Evolutionary conservation across 2,329 filamentous ascomycete species (phyloP), one percentile per base, ranked within the genome.

Genomic region (Alternaria postmessia): DNA sequence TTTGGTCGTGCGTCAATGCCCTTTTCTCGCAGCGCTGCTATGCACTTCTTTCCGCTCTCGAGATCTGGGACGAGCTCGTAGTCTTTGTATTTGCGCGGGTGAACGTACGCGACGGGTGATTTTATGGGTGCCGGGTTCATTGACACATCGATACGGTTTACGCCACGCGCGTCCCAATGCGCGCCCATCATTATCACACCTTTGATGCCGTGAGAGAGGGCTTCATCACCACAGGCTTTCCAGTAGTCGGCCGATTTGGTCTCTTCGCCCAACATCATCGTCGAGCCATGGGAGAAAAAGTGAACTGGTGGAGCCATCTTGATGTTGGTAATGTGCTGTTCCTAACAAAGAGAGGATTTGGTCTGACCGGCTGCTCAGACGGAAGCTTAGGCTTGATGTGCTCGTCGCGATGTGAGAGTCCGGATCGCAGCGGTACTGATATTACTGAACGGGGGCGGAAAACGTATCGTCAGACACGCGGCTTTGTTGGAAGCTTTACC

Each of bases 251-350:
- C 87, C 1, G 87, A 88, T 2, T 79, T 74, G 14, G 84, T 86
- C 66, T 89, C 84, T 70, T 90, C 88, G 36, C 88, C 88, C 14
- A 90, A 78, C 88, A 90, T 91, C 87, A 89, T 90, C 39, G 88
- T 90, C 14, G 87, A 89, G 70, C 89, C 88, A 83, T 91, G 88
- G 3, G 88, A 89, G 76, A 90, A 90, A 78, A 89, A 87, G 71
- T 89, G 85, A 0, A 89, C 86, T 2, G 87, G 88, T 6, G 87
- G 84, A 11, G 60, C 48, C 71, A 76, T 75, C 6, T 14, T 59
- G 46, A 41, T 43, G 44, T 12, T 30, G 32, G 16, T 24, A 8
- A 28, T 38, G 18, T 56, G 32, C 20, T 52, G 20, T 46, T 28
- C 16, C 38, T 12, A 20, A 16, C 7, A 41, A 6, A 47, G 16